These are phyloP conservation scores for Echeveria elegans DNA, from an alignment of 164 flowering plant species.

Conservation along the genomic window DNA sequence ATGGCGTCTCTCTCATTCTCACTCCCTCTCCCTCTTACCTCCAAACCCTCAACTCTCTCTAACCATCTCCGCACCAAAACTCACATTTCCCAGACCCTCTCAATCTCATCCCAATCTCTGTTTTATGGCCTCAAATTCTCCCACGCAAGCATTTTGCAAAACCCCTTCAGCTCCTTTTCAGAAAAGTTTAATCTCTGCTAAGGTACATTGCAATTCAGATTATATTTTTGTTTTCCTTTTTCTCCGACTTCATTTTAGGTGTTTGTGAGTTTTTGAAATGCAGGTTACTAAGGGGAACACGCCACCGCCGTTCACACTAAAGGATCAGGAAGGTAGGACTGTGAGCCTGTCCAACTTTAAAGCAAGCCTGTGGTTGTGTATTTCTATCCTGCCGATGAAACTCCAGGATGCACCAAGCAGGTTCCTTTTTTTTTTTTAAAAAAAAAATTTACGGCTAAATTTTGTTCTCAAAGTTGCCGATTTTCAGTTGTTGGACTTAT, in stretches of 20 bases:
- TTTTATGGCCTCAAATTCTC: slow-evolving; percentile 56
- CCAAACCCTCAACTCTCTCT: slow-evolving; percentile 20
- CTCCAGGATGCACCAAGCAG: slow-evolving; percentile 97
- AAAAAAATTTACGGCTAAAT: too few relatives aligned
- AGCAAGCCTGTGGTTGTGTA: slow-evolving; percentile 92
- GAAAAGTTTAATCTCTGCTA: slow-evolving; percentile 38
- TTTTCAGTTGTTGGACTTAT: too few relatives aligned
- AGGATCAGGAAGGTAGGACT: slow-evolving; percentile 78
- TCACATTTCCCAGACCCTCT: slow-evolving; percentile 18
- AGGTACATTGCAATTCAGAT: slow-evolving; percentile 51
- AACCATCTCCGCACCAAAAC: slow-evolving; percentile 20
- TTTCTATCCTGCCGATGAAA: slow-evolving; percentile 97
- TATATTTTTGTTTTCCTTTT: neutral
- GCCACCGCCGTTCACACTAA: slow-evolving; percentile 73
- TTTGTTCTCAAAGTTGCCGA: neutral
- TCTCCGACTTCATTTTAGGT: neutral
- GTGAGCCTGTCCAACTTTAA: slow-evolving; percentile 76
- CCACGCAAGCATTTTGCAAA: slow-evolving; percentile 19
- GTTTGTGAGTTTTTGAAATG: neutral
- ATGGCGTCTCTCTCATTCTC: too few relatives aligned
- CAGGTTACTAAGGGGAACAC: slow-evolving; percentile 74
- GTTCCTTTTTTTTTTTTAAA: too few relatives aligned
- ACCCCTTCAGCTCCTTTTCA: slow-evolving; percentile 22
- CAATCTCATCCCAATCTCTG: slow-evolving; percentile 44
- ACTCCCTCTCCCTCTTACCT: slow-evolving; percentile 11